phyloP scores from a whole-genome alignment of 805 yeast genomes.

The Cyberlindnera maclurae region DNA sequence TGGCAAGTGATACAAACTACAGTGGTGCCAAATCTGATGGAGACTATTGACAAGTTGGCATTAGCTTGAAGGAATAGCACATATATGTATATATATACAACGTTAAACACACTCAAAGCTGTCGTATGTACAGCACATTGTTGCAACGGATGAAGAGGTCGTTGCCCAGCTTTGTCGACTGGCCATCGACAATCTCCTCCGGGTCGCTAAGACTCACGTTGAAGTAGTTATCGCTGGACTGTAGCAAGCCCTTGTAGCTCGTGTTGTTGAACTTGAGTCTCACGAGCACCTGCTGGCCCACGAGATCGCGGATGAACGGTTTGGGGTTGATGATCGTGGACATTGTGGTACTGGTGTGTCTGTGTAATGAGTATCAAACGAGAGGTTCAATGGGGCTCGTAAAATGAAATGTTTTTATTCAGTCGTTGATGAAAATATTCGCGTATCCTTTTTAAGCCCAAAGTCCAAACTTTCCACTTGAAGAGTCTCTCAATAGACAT shows the following conservation, averaged over 20 bases:
- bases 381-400: no score
- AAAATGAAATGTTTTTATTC: no score
- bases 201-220: conserved; percentile 69
- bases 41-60: conserved; percentile 26
- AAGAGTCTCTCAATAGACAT: no score
- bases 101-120: conserved; percentile 7
- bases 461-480: no score
- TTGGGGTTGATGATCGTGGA: conserved; percentile 72
- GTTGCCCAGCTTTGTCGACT: conserved; percentile 48
- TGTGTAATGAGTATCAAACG: no score
- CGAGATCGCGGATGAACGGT: conserved; percentile 75
- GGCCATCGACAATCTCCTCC: conserved; percentile 42
- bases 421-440: no score
- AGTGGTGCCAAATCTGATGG: conserved; percentile 35
- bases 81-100: not conserved
- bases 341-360: conserved; percentile 3
- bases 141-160: conserved; percentile 88
- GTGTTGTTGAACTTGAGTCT: conserved; percentile 87
- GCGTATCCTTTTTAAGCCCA: no score
- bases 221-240: conserved; percentile 88
- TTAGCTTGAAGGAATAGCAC: not conserved
- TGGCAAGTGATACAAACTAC: conserved; percentile 30
- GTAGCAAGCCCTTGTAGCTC: conserved; percentile 73
- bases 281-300: conserved; percentile 65
- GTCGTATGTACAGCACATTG: conserved; percentile 55